Conservation (phyloP, 345 rosid species). For the Salix purpurea region DNA sequence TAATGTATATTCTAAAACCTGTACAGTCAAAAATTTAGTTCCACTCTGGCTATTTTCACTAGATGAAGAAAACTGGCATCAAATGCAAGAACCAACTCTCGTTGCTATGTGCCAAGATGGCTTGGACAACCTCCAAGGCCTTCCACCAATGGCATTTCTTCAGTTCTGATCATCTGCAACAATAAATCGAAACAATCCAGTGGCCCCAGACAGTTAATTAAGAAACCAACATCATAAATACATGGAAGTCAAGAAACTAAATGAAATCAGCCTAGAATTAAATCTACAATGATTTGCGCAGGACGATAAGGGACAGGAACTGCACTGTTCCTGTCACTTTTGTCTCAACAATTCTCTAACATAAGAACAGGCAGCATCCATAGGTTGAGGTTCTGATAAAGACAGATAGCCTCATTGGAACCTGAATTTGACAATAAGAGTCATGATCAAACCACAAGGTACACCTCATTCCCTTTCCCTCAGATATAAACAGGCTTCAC, state of each 20-base stretch:
- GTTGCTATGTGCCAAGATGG: background rate
- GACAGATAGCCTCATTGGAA: background rate
- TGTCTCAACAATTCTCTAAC: slow-evolving; percentile 11
- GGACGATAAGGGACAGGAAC: slow-evolving; percentile 13
- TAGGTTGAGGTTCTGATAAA: slow-evolving; percentile 3
- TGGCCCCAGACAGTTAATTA: slow-evolving; percentile 15
- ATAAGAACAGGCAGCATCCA: slow-evolving; percentile 11
- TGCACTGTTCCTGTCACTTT: slow-evolving; percentile 12
- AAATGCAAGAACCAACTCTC: slow-evolving; percentile 1
- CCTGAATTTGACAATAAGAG: background rate
- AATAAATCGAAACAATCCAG: slow-evolving; percentile 13
- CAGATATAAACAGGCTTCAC: slow-evolving; percentile 95
- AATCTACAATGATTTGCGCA: slow-evolving; percentile 20
- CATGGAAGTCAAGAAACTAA: slow-evolving; percentile 4
- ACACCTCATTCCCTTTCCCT: background rate
- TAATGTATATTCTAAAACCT: slow-evolving; percentile 7
- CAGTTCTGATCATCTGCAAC: slow-evolving; percentile 26
- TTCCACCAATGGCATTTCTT: slow-evolving; percentile 8
- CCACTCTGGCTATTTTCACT: background rate
- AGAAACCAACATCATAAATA: slow-evolving; percentile 11
- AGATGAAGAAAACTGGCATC: background rate
- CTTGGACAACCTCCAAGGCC: slow-evolving; percentile 20
- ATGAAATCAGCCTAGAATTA: slow-evolving; percentile 21
- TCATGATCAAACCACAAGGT: background rate
- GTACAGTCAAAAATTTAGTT: slow-evolving; percentile 22